Evolutionary conservation across 2,329 filamentous ascomycete genomes (phyloP).

Genomic region (Xylaria sp.): DNA sequence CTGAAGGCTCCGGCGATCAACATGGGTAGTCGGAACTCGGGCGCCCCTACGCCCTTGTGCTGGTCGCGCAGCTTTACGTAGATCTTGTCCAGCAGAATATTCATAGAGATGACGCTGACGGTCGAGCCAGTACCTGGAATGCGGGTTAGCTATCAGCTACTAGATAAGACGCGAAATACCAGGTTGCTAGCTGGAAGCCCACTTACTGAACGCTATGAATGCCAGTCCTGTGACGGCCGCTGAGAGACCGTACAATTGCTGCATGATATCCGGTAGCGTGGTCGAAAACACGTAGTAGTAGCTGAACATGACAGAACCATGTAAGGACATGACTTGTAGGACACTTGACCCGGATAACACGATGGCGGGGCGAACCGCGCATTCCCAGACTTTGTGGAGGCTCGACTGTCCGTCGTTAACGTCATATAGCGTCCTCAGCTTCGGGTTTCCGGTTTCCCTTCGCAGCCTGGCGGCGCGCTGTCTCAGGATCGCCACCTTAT

Average conservation of each 20-base stretch:
- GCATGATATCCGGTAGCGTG: constrained; percentile 63
- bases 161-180: neutral
- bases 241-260: constrained; percentile 60
- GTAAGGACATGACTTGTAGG: constrained; percentile 60
- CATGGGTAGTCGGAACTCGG: constrained; percentile 67
- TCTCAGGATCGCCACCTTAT: constrained; percentile 66
- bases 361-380: constrained; percentile 58
- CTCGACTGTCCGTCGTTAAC: constrained; percentile 41
- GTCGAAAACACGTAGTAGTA: constrained; percentile 66
- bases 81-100: constrained; percentile 62
- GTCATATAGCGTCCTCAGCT: constrained; percentile 51
- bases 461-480: constrained; percentile 53
- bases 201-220: constrained; percentile 66
- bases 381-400: constrained; percentile 52
- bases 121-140: constrained; percentile 60
- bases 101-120: constrained; percentile 61
- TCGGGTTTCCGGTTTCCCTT: constrained; percentile 47
- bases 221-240: constrained; percentile 63
- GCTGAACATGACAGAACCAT: constrained; percentile 61
- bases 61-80: constrained; percentile 60
- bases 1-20: constrained; percentile 58
- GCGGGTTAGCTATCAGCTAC: constrained; percentile 30
- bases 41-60: constrained; percentile 56
- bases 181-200: neutral
- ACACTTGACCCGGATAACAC: constrained; percentile 64